A percentile compares a stretch with the other conserved stretches of the same genome.
Evolutionary conservation across 495 filamentous ascomycete species (phyloP).

Genomic region (Oidiodendron maius): DNA sequence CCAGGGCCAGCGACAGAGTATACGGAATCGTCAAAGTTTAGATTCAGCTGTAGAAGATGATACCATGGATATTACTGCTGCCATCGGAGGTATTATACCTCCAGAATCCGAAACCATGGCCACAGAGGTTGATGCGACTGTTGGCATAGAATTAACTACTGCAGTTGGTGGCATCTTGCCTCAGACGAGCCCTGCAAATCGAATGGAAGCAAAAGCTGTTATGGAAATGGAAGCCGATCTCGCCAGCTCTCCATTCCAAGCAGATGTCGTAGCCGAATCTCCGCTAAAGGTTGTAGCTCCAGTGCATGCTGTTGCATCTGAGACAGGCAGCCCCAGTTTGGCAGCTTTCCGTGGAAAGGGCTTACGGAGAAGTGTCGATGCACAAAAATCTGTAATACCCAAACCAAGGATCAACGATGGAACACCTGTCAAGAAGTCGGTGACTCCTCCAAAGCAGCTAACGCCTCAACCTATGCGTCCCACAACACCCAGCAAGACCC

Average conservation of each 20-base stretch:
- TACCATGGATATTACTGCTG: constrained; percentile 68
- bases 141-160: constrained; percentile 79
- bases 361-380: constrained; percentile 43
- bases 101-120: constrained; percentile 7
- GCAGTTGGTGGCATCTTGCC: constrained; percentile 72
- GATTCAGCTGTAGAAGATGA: constrained; percentile 28
- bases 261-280: constrained; percentile 30
- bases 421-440: constrained; percentile 37
- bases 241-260: constrained; percentile 49
- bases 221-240: constrained; percentile 51
- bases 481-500: constrained; percentile 47
- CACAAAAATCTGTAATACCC: constrained; percentile 38
- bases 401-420: constrained; percentile 17
- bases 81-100: constrained; percentile 62
- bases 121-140: constrained; percentile 18
- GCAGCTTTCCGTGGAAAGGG: constrained; percentile 47
- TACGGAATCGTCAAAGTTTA: constrained; percentile 13
- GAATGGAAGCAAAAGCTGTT: constrained; percentile 46
- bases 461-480: constrained; percentile 47
- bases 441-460: constrained; percentile 42
- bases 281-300: constrained; percentile 27
- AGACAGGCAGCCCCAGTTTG: constrained; percentile 54
- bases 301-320: constrained; percentile 44
- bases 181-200: constrained; percentile 30
- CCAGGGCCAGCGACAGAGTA: constrained; percentile 1